Evolutionary conservation across 1,284 basidiomycete species (phyloP).

Genomic region (Sporisorium reilianum): DNA sequence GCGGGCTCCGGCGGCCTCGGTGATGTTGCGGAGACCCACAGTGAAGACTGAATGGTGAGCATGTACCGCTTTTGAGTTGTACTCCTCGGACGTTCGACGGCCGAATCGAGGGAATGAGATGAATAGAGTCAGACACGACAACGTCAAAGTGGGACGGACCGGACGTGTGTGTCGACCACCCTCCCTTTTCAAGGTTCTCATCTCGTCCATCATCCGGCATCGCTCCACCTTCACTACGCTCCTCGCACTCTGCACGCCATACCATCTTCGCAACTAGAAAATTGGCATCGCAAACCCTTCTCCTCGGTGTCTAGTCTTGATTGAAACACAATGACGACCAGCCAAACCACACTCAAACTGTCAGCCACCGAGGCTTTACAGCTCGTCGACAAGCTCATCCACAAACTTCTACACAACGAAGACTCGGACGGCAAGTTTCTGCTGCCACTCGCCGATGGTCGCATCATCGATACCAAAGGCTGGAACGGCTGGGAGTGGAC

Average conservation of each 20-base stretch:
- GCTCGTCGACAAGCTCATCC: slow-evolving; percentile 40
- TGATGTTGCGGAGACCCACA: slow-evolving; percentile 4
- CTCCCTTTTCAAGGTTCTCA: no score
- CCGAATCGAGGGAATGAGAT: neutral
- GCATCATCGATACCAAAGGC: slow-evolving; percentile 77
- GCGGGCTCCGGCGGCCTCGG: no score
- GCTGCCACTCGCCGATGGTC: slow-evolving; percentile 74
- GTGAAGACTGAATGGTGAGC: neutral
- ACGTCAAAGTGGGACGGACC: no score
- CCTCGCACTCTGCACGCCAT: neutral
- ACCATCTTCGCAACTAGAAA: neutral
- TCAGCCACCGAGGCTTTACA: slow-evolving; percentile 17
- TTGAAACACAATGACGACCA: slow-evolving; percentile 11
- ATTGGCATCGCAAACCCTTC: neutral
- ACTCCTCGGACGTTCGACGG: neutral
- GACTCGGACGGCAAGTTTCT: slow-evolving; percentile 76
- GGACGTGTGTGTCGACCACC: neutral
- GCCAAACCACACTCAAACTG: slow-evolving; percentile 7
- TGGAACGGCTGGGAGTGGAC: slow-evolving; percentile 80
- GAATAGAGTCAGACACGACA: no score
- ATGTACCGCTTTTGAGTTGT: neutral
- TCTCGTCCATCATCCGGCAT: no score
- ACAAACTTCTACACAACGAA: slow-evolving; percentile 72
- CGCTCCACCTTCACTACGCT: neutral
- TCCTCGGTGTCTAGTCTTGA: neutral